Evolutionary conservation across 805 yeast species (phyloP).

Genomic region (Metschnikowia rubicola): DNA sequence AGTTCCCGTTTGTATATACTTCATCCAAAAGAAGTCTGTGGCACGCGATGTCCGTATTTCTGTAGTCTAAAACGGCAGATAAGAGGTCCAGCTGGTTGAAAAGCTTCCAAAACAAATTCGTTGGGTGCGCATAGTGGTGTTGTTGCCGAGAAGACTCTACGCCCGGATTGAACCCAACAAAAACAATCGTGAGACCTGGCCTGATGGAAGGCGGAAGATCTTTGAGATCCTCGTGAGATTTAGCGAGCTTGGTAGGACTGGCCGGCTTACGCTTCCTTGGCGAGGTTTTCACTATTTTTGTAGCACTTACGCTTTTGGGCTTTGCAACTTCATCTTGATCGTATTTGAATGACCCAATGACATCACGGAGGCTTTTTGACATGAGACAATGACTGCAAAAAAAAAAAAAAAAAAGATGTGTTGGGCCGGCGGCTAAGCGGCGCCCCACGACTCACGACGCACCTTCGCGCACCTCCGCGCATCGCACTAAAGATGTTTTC

Average conservation of each 20-base stretch:
- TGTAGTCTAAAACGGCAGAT: conserved; percentile 1
- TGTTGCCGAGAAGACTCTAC: conserved; percentile 55
- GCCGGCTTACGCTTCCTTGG: background rate
- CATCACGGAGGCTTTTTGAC: conserved; percentile 7
- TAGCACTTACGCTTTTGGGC: background rate
- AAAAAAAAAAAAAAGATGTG: background rate
- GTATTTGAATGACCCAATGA: conserved; percentile 11
- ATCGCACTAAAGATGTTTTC: background rate
- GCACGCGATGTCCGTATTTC: conserved; percentile 2
- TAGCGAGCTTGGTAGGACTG: background rate
- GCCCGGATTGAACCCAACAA: conserved; percentile 75
- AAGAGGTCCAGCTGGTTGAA: conserved; percentile 52
- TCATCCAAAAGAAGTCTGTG: conserved; percentile 16
- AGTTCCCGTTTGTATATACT: conserved; percentile 7
- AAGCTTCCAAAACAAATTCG: conserved; percentile 67
- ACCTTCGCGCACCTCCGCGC: conserved; percentile 6
- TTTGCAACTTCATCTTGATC: background rate
- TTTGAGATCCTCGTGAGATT: conserved; percentile 6
- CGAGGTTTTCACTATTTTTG: background rate
- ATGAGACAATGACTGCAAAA: background rate
- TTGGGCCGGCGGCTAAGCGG: conserved; percentile 1
- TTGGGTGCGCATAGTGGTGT: conserved; percentile 70
- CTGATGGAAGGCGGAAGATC: conserved; percentile 34
- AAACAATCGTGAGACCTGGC: conserved; percentile 38
- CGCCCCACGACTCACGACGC: conserved; percentile 7